A percentile compares a stretch with the other conserved stretches of the same genome.
phyloP scores from a whole-genome alignment of 2,329 filamentous ascomycete genomes.

The Cordyceps farinosa region DNA sequence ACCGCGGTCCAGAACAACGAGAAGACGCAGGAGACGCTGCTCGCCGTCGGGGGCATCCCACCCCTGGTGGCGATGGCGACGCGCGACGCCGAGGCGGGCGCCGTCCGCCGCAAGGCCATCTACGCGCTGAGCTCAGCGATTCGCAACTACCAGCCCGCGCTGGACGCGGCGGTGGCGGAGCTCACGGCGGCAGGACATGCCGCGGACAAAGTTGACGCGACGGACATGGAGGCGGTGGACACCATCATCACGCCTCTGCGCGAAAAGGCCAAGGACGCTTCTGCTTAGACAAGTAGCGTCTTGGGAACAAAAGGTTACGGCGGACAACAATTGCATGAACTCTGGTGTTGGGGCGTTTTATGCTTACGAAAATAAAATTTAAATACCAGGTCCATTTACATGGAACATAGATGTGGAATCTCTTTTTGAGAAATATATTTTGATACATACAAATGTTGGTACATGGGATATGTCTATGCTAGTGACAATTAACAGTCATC shows the following conservation, averaged over 20 bases:
- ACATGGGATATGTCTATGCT: slow-evolving; percentile 21
- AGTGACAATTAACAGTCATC: slow-evolving; percentile 20
- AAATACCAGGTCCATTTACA: neutral
- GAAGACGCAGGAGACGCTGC: slow-evolving; percentile 70
- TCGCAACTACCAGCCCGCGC: slow-evolving; percentile 83
- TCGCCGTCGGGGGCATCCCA: slow-evolving; percentile 64
- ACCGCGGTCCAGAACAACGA: slow-evolving; percentile 96
- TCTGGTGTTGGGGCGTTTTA: slow-evolving; percentile 33
- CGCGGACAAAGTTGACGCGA: slow-evolving; percentile 63
- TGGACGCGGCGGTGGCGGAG: slow-evolving; percentile 65
- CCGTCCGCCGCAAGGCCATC: slow-evolving; percentile 79
- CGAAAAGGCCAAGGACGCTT: slow-evolving; percentile 43
- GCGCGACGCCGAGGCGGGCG: slow-evolving; percentile 54
- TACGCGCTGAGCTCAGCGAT: slow-evolving; percentile 83
- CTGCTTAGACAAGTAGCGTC: slow-evolving; percentile 4
- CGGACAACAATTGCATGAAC: slow-evolving; percentile 28
- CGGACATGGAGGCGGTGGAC: slow-evolving; percentile 85
- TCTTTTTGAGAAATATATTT: neutral
- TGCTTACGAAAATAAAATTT: neutral
- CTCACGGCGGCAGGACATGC: slow-evolving; percentile 43
- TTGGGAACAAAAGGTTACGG: slow-evolving; percentile 12
- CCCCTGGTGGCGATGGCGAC: slow-evolving; percentile 64
- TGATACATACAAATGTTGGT: slow-evolving; percentile 18
- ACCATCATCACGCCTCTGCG: slow-evolving; percentile 65
- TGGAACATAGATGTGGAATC: neutral